These are phyloP conservation scores for Orychophragmus violaceus DNA, from an alignment of 345 rosid genomes.

Conservation along the genomic window DNA sequence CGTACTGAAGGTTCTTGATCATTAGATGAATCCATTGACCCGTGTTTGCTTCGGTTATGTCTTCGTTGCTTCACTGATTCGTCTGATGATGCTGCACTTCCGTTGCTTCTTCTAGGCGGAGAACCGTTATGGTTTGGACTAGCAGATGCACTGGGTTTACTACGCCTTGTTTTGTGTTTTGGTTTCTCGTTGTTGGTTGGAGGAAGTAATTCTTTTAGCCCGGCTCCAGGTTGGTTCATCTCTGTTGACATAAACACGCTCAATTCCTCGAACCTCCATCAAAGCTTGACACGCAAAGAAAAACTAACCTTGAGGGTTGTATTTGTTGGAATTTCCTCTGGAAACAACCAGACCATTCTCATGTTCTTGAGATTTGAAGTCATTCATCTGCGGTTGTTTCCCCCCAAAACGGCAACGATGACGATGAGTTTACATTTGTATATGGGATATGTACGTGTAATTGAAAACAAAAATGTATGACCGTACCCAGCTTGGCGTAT, in stretches of 20 bases:
- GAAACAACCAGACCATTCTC: slow-evolving; percentile 27
- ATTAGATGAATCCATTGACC: slow-evolving; percentile 17
- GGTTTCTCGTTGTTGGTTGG: slow-evolving; percentile 17
- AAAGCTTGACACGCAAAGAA: background rate
- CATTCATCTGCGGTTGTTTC: slow-evolving; percentile 20
- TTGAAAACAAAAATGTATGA: background rate
- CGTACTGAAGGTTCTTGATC: slow-evolving; percentile 29
- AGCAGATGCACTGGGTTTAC: background rate
- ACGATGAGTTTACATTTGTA: background rate
- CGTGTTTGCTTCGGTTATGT: slow-evolving; percentile 21
- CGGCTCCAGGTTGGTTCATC: slow-evolving; percentile 13
- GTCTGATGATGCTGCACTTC: slow-evolving; percentile 19
- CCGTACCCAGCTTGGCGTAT: slow-evolving; percentile 57
- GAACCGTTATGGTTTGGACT: slow-evolving; percentile 2
- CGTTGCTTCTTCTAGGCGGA: slow-evolving; percentile 21
- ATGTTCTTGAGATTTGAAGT: slow-evolving; percentile 27
- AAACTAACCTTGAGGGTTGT: slow-evolving; percentile 22
- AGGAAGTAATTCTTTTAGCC: slow-evolving; percentile 25
- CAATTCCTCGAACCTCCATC: background rate
- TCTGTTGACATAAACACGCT: slow-evolving; percentile 5
- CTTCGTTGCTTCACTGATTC: slow-evolving; percentile 19
- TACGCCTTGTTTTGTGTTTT: slow-evolving; percentile 24
- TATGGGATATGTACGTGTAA: background rate
- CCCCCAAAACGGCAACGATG: background rate
- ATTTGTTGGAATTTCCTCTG: slow-evolving; percentile 30